Base-by-base conservation (phyloP, 441 rosid species). In the Bruguiera hainesii region DNA sequence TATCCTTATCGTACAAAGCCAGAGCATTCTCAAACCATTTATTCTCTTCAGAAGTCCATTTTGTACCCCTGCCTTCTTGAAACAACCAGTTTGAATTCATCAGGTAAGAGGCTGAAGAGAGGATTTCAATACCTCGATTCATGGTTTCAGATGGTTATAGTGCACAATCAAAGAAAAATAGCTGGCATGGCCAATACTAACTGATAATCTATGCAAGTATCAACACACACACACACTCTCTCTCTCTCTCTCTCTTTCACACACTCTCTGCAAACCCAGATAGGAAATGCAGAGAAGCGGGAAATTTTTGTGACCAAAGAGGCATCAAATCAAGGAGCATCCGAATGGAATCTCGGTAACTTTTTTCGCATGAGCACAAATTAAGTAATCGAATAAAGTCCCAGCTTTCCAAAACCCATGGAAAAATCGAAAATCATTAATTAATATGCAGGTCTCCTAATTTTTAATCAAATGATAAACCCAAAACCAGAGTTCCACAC, bases 11-110 rank as follows among this genome's bases (percentile, higher is more conserved):
- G 70, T 65, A 86, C 30, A 73, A 71, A 30, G 96, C 96, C 67
- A 89, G 70, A 70, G 91, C 91, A 83, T 87, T 86, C 78, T 87
- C 96, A 74, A 89, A 89, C 66, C 42, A 69, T 76, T 89, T 89
- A 86, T 89, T 89, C 81, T 89, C 93, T 80, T 89, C 87, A 11
- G 71, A 71, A 48, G 96, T 89, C 96, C 96, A 89, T 77, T 75
- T 83, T 2, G 96, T 72, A 25, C 64, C 89, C 72, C 72, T 79
- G 80, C 80, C 85, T 37, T 86, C 98, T 81, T 84, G 89, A 61
- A 81, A 89, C 74, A 83, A 64, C 97, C 92, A 94, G 78, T 80
- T 84, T 8, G 96, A 79, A 66, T 84, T 82, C 53, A 82, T 85
- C 20, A 91, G 69, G 72, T 89, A 88, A 6, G 96, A 77, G 21